Conservation (phyloP, 805 yeast genomes). For the Candida golubevii region DNA sequence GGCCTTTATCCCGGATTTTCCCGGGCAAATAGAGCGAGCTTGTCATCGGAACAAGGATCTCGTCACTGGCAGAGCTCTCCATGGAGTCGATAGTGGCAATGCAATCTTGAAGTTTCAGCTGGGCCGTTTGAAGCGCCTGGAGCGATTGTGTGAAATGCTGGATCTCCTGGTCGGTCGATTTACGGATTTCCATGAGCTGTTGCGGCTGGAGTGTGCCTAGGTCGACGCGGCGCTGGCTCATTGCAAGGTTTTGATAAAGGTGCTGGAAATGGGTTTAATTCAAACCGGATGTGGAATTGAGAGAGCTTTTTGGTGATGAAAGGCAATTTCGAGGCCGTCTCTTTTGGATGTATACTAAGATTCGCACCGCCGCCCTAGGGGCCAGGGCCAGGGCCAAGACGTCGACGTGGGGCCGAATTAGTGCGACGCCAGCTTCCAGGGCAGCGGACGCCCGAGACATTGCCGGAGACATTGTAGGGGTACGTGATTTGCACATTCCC, state of each 20-base stretch:
- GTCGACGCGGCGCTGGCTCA: slow-evolving; percentile 43
- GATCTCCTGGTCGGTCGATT: slow-evolving; percentile 77
- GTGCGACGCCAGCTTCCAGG: too few relatives aligned
- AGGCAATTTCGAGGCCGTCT: too few relatives aligned
- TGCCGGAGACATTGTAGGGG: too few relatives aligned
- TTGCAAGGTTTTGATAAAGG: slow-evolving; percentile 1
- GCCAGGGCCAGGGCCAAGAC: too few relatives aligned
- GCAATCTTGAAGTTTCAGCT: slow-evolving; percentile 77
- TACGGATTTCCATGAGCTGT: slow-evolving; percentile 79
- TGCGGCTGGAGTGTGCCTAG: slow-evolving; percentile 70
- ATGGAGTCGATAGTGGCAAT: slow-evolving; percentile 61
- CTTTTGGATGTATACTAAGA: too few relatives aligned
- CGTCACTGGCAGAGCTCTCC: slow-evolving; percentile 36
- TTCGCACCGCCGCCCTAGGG: too few relatives aligned
- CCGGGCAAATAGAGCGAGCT: slow-evolving; percentile 91
- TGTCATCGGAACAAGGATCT: slow-evolving; percentile 80
- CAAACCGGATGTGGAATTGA: too few relatives aligned
- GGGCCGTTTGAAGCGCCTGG: slow-evolving; percentile 79
- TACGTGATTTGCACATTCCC: too few relatives aligned
- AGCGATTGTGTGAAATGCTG: slow-evolving; percentile 82
- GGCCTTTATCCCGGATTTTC: slow-evolving; percentile 54
- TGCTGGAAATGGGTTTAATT: too few relatives aligned
- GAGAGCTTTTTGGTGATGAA: too few relatives aligned
- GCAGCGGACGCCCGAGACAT: too few relatives aligned
- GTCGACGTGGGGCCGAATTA: too few relatives aligned